Evolutionary conservation across 108 stramenopile species (phyloP).

Genomic region (Cyclotella kingstonii): DNA sequence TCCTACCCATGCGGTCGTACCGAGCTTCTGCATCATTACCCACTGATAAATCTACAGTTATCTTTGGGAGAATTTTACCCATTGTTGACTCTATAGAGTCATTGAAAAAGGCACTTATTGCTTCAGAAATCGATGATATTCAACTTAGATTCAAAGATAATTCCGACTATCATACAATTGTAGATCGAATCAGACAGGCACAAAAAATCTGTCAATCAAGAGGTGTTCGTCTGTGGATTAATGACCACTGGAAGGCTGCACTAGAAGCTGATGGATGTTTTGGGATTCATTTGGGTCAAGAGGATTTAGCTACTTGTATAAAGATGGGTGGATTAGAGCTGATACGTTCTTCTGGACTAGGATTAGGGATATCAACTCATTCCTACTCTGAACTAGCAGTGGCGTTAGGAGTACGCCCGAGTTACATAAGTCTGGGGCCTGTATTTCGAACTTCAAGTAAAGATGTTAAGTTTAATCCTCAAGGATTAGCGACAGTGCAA

Average conservation of each 20-base stretch:
- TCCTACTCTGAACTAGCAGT: constrained; percentile 85
- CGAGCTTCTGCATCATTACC: constrained; percentile 14
- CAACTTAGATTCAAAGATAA: constrained; percentile 83
- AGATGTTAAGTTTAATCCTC: constrained; percentile 81
- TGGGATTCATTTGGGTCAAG: constrained; percentile 93
- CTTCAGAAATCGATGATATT: constrained; percentile 64
- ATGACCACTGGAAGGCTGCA: constrained; percentile 88
- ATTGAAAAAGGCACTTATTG: constrained; percentile 47
- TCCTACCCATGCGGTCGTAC: constrained; percentile 45
- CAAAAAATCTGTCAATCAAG: constrained; percentile 55
- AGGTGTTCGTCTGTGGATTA: constrained; percentile 87
- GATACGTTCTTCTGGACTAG: constrained; percentile 48
- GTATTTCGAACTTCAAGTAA: constrained; percentile 86
- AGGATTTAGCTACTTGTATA: constrained; percentile 77
- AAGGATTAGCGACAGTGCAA: constrained; percentile 73
- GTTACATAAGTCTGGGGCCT: constrained; percentile 90
- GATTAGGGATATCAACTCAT: constrained; percentile 91
- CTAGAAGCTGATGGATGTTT: constrained; percentile 68
- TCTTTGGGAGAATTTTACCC: constrained; percentile 73
- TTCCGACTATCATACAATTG: constrained; percentile 49
- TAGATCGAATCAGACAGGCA: constrained; percentile 48
- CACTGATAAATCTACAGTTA: constrained; percentile 5
- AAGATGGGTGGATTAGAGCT: constrained; percentile 54
- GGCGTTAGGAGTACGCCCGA: constrained; percentile 81
- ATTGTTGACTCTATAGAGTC: constrained; percentile 79